phyloP scores from a whole-genome alignment of 2,329 filamentous ascomycete species.

The Botrytis porri region DNA sequence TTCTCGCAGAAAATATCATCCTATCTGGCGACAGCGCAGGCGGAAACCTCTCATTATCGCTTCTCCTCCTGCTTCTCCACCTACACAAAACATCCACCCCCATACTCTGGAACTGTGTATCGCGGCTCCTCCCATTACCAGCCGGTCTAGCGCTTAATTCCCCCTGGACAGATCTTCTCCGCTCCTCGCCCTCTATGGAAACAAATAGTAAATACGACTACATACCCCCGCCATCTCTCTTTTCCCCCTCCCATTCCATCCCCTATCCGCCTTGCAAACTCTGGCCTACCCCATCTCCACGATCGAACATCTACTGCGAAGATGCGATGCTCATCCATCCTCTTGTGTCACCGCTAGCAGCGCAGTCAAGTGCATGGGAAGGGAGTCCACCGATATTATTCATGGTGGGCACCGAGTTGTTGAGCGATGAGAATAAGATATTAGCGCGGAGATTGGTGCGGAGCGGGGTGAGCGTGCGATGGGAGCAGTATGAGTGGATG shows the following conservation, averaged over 20 bases:
- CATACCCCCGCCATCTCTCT: conserved; percentile 50
- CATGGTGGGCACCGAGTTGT: conserved; percentile 66
- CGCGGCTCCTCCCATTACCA: conserved; percentile 57
- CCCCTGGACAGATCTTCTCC: conserved; percentile 70
- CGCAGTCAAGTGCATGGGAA: conserved; percentile 51
- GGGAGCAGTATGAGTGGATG: conserved; percentile 76
- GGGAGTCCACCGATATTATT: conserved; percentile 65
- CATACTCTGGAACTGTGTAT: conserved; percentile 59
- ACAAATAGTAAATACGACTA: conserved; percentile 59
- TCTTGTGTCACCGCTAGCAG: conserved; percentile 61
- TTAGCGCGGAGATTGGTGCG: conserved; percentile 54
- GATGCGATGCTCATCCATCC: conserved; percentile 61
- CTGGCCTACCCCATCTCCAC: conserved; percentile 57
- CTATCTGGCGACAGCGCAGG: conserved; percentile 72
- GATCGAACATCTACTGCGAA: conserved; percentile 53
- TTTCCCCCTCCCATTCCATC: conserved; percentile 38
- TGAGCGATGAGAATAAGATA: conserved; percentile 64
- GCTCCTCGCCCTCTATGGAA: conserved; percentile 56
- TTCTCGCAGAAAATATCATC: conserved; percentile 64
- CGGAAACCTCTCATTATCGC: conserved; percentile 64
- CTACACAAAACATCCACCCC: conserved; percentile 54
- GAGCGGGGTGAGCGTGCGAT: conserved; percentile 60
- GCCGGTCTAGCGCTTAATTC: conserved; percentile 61
- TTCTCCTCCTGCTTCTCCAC: conserved; percentile 68
- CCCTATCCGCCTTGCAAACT: conserved; percentile 48